Evolutionary conservation across 805 yeast genomes (phyloP).

Genomic region (Osmozyma mogii): DNA sequence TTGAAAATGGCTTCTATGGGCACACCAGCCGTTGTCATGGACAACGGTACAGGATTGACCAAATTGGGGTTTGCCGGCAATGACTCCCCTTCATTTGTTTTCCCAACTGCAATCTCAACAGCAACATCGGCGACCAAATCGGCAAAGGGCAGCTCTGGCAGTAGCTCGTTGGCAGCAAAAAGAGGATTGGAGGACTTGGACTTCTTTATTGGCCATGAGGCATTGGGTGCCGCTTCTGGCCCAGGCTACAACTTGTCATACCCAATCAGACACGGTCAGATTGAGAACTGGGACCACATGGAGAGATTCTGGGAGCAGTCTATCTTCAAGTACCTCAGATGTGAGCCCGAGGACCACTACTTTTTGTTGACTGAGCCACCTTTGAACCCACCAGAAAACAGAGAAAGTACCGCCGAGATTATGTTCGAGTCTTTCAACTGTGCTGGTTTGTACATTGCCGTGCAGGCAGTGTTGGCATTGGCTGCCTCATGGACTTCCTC

Average conservation of each 20-base stretch:
- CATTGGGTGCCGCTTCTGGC: conserved; percentile 83
- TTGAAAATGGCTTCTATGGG: conserved; percentile 41
- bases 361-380: conserved; percentile 97
- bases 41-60: conserved; percentile 97
- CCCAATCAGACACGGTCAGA: conserved; percentile 96
- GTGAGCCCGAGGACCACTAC: conserved; percentile 98
- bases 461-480: conserved; percentile 95
- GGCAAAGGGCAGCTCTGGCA: conserved; percentile 28
- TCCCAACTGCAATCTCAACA: conserved; percentile 95
- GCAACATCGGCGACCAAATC: conserved; percentile 40
- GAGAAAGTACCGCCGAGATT: conserved; percentile 97
- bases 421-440: conserved; percentile 98
- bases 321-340: conserved; percentile 89
- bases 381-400: conserved; percentile 97
- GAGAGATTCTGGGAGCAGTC: conserved; percentile 98
- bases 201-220: conserved; percentile 94
- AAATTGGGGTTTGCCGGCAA: conserved; percentile 98
- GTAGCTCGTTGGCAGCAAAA: conserved; percentile 52
- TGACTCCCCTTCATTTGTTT: conserved; percentile 93
- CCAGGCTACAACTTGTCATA: conserved; percentile 81
- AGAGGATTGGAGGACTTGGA: conserved; percentile 92
- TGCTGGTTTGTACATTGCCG: conserved; percentile 97
- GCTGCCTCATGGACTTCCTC: conserved; percentile 99
- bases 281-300: conserved; percentile 99
- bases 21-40: conserved; percentile 95